These are phyloP conservation scores for Barnettozyma sp. DNA, from an alignment of 805 yeast species.

Conservation along the genomic window DNA sequence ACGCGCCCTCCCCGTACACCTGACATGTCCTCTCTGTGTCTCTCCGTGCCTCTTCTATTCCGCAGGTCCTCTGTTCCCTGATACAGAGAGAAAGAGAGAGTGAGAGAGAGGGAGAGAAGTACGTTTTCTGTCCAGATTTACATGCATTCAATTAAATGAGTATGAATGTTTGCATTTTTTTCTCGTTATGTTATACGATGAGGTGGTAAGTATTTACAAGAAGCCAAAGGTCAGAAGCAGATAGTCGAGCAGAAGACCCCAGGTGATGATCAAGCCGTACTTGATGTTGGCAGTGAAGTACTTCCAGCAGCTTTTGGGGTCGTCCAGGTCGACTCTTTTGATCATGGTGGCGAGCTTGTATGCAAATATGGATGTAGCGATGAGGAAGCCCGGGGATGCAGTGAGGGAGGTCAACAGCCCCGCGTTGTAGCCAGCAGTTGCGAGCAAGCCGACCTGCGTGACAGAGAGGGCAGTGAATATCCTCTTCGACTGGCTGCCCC, in stretches of 20 bases:
- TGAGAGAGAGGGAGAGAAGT: too few relatives aligned
- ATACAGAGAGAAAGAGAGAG: too few relatives aligned
- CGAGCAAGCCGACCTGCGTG: constrained; percentile 59
- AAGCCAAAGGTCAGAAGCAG: constrained; percentile 42
- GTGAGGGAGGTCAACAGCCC: constrained; percentile 80
- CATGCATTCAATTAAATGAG: too few relatives aligned
- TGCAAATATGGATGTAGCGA: constrained; percentile 61
- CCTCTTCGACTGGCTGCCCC: constrained; percentile 78
- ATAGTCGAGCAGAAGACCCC: constrained; percentile 64
- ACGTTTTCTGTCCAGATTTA: too few relatives aligned
- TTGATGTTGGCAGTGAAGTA: constrained; percentile 70
- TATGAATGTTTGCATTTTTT: constrained; percentile 1
- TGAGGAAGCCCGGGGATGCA: constrained; percentile 73
- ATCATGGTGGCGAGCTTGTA: constrained; percentile 66
- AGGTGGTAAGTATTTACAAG: constrained; percentile 24
- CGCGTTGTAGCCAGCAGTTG: constrained; percentile 63
- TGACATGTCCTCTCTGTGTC: constrained; percentile 2
- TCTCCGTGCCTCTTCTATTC: too few relatives aligned
- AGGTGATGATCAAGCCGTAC: constrained; percentile 64
- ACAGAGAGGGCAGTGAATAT: constrained; percentile 57
- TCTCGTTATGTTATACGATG: constrained; percentile 1
- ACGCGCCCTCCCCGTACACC: constrained; percentile 4
- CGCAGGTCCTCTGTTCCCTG: too few relatives aligned
- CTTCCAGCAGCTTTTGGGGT: constrained; percentile 77
- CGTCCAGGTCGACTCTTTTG: constrained; percentile 64